Conservation (phyloP, 352 stramenopile species). For the Globisporangium paddicum region DNA sequence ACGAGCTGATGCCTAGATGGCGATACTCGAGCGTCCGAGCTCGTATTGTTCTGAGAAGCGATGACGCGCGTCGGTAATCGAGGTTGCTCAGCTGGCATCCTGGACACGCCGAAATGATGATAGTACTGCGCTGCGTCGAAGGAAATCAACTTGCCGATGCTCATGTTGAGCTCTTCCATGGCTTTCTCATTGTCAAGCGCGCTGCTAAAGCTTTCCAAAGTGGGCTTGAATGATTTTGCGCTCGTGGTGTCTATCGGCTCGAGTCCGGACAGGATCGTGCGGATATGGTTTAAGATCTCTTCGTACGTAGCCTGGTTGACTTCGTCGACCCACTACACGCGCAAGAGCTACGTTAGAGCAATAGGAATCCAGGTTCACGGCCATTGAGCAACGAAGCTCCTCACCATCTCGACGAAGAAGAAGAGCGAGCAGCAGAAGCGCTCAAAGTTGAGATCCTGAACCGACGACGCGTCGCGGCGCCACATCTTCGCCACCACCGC, state of each 20-base stretch:
- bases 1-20: not conserved
- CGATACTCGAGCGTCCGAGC: not conserved
- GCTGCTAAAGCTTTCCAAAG: constrained; percentile 26
- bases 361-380: not conserved
- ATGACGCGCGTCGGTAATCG: not conserved
- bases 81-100: not conserved
- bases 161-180: constrained; percentile 27
- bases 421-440: constrained; percentile 62
- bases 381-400: not conserved
- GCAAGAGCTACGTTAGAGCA: not conserved
- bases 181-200: constrained; percentile 23
- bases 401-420: constrained; percentile 52
- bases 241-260: not conserved
- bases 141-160: constrained; percentile 35
- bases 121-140: constrained; percentile 36
- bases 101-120: constrained; percentile 16
- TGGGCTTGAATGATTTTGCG: constrained; percentile 15
- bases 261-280: constrained; percentile 16
- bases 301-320: not conserved
- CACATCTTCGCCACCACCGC: constrained; percentile 45
- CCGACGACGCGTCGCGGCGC: constrained; percentile 29
- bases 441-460: constrained; percentile 34
- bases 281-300: constrained; percentile 12
- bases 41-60: not conserved
- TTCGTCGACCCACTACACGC: not conserved